Percentiles rank a stretch among this genome's conserved stretches.
Conservation (phyloP, 1,284 basidiomycete species). For the Naganishia sp. region DNA sequence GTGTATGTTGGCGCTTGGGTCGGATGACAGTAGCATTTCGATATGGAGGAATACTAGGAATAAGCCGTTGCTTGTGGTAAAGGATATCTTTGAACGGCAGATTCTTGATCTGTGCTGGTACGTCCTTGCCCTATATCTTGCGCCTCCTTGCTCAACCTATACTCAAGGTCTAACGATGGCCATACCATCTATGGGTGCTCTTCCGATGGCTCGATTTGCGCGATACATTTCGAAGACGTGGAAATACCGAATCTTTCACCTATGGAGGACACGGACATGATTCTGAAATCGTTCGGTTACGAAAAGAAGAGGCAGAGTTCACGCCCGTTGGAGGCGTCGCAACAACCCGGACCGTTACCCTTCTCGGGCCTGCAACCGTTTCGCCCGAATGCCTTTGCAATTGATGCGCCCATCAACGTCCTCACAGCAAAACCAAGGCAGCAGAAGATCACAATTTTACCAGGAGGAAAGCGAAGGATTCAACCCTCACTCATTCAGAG, state of each 20-base stretch:
- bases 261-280: slow-evolving; percentile 69
- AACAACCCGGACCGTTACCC: slow-evolving; percentile 16
- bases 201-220: slow-evolving; percentile 90
- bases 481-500: slow-evolving; percentile 47
- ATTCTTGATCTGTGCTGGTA: slow-evolving; percentile 96
- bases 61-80: slow-evolving; percentile 84
- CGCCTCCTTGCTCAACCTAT: neutral
- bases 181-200: slow-evolving; percentile 90
- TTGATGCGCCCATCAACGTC: slow-evolving; percentile 22
- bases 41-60: slow-evolving; percentile 91
- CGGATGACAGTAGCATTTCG: slow-evolving; percentile 76
- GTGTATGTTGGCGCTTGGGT: slow-evolving; percentile 78
- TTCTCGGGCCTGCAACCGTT: slow-evolving; percentile 16
- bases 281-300: slow-evolving; percentile 78
- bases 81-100: slow-evolving; percentile 90
- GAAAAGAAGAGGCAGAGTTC: slow-evolving; percentile 35
- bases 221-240: slow-evolving; percentile 74
- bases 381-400: slow-evolving; percentile 12
- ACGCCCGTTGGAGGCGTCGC: slow-evolving; percentile 29
- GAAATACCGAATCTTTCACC: slow-evolving; percentile 84
- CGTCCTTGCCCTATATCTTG: slow-evolving; percentile 39
- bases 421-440: slow-evolving; percentile 30
- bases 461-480: slow-evolving; percentile 54
- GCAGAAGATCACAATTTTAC: slow-evolving; percentile 51
- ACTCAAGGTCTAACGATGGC: slow-evolving; percentile 82